A percentile compares a stretch with the other conserved stretches of the same genome.
Conservation (phyloP, 1,284 basidiomycete species). For the Jaminaea rosea region DNA sequence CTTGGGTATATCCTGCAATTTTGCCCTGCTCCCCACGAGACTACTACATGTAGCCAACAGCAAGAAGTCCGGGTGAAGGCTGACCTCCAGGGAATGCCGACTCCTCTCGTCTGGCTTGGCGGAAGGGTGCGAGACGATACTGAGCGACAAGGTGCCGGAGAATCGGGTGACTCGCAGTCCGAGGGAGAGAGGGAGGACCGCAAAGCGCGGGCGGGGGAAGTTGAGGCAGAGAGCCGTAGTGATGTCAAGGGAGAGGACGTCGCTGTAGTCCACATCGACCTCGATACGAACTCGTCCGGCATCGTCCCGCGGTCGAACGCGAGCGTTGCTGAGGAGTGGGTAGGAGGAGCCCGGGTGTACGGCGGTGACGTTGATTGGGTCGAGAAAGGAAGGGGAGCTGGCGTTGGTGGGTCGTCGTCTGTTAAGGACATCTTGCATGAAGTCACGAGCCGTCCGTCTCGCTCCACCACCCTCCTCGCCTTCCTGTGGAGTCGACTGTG, state of each 20-base stretch:
- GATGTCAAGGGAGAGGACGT: conserved; percentile 52
- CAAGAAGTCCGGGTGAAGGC: conserved; percentile 55
- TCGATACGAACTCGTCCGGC: conserved; percentile 53
- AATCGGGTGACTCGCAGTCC: conserved; percentile 53
- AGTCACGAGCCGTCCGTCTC: conserved; percentile 20
- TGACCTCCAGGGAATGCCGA: conserved; percentile 50
- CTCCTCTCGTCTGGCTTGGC: conserved; percentile 13
- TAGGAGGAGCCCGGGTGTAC: conserved; percentile 53
- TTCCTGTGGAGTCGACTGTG: neutral
- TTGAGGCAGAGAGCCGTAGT: conserved; percentile 55
- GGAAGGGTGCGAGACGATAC: neutral
- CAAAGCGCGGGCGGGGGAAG: conserved; percentile 54
- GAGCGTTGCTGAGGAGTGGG: conserved; percentile 52
- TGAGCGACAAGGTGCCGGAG: conserved; percentile 52
- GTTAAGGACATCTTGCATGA: conserved; percentile 44
- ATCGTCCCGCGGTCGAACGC: conserved; percentile 54
- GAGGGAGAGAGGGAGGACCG: conserved; percentile 54
- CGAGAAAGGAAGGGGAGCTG: conserved; percentile 39
- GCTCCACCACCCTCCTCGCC: conserved; percentile 9
- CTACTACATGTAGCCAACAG: conserved; percentile 53
- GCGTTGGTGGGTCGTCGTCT: conserved; percentile 6
- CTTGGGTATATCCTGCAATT: conserved; percentile 57
- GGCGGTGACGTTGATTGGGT: conserved; percentile 53
- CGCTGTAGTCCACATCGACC: conserved; percentile 54
- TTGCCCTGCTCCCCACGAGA: conserved; percentile 54